Evolutionary conservation across 2,329 filamentous ascomycete genomes (phyloP).

Genomic region (Fusarium sp.): DNA sequence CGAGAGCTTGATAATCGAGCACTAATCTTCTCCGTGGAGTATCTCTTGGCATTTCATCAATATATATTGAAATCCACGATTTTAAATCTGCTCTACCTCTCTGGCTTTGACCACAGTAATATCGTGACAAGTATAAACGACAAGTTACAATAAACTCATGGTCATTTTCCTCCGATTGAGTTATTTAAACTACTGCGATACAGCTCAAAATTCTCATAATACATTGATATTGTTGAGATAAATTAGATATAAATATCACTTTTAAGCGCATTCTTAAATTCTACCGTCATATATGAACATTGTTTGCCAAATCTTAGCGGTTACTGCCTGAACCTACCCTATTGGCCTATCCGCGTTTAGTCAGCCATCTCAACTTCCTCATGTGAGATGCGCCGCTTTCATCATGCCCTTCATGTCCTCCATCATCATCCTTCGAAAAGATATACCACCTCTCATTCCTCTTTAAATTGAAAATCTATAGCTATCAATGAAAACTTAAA

Average conservation of each 20-base stretch:
- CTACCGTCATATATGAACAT: not conserved
- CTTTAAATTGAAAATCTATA: accelerated
- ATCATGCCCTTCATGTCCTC: too few relatives aligned
- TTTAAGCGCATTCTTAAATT: not conserved
- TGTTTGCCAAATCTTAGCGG: not conserved
- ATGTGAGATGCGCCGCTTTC: not conserved
- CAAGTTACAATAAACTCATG: too few relatives aligned
- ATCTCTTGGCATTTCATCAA: too few relatives aligned
- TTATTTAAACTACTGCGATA: too few relatives aligned
- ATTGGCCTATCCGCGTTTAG: not conserved
- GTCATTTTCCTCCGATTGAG: too few relatives aligned
- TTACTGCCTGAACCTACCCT: not conserved
- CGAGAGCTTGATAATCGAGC: not conserved
- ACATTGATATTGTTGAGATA: too few relatives aligned
- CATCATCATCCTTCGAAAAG: not conserved
- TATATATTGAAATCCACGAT: too few relatives aligned
- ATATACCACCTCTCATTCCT: accelerated
- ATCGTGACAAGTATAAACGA: too few relatives aligned
- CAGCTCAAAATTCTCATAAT: too few relatives aligned
- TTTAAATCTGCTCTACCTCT: accelerated
- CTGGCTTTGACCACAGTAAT: not conserved
- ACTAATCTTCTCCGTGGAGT: not conserved
- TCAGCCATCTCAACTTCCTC: not conserved
- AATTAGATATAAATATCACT: not conserved
- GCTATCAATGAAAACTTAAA: not conserved